Percentiles rank a stretch among this genome's conserved stretches.
Conservation (phyloP, 352 stramenopile species). For the Phytophthora sp. region DNA sequence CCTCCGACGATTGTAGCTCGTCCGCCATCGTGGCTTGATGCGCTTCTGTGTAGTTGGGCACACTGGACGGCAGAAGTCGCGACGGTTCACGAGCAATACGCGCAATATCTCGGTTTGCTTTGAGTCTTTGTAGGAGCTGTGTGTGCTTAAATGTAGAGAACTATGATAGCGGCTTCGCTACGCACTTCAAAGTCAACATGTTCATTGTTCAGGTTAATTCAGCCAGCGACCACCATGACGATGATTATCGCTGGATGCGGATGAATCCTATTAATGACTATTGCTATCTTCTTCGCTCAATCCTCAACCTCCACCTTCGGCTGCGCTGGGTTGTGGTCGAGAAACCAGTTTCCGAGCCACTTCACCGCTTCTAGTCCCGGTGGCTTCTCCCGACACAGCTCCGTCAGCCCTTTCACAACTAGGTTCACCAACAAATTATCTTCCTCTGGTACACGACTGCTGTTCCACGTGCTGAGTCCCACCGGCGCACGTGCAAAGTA, state of each 20-base stretch:
- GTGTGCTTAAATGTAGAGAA: too few species aligned
- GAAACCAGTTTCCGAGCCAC: constrained; percentile 86
- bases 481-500: constrained; percentile 68
- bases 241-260: too few species aligned
- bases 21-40: constrained; percentile 56
- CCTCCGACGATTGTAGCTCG: constrained; percentile 88
- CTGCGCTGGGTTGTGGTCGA: constrained; percentile 88
- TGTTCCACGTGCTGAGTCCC: constrained; percentile 59
- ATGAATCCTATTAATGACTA: too few species aligned
- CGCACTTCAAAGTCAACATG: too few species aligned
- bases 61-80: constrained; percentile 25
- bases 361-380: constrained; percentile 73
- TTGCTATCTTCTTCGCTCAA: constrained; percentile 2
- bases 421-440: constrained; percentile 64
- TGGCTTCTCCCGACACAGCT: constrained; percentile 86
- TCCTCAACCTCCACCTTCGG: constrained; percentile 65
- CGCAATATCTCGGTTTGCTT: too few species aligned
- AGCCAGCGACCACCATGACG: too few species aligned
- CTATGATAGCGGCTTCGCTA: too few species aligned
- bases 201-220: too few species aligned
- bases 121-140: too few species aligned
- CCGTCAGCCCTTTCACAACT: constrained; percentile 71
- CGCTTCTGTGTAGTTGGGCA: background rate
- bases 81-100: constrained; percentile 30
- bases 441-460: constrained; percentile 32